Percentiles rank a stretch among this genome's conserved stretches.
phyloP scores from a whole-genome alignment of 2,329 filamentous ascomycete species.

The Septoria linicola region DNA sequence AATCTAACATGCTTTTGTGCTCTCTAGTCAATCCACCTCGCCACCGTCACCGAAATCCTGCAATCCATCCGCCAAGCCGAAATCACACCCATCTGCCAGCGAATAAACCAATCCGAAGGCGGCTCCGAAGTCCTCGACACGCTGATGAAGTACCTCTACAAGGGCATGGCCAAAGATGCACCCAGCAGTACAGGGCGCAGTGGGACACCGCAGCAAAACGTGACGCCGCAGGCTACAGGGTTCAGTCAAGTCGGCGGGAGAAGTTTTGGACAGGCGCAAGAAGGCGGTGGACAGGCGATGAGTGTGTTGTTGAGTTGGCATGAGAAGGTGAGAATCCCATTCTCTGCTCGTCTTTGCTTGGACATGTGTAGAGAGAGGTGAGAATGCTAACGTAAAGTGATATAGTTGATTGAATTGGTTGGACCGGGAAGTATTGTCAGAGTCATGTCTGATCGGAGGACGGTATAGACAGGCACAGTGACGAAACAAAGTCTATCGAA shows the following conservation, averaged over 20 bases:
- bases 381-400: conserved; percentile 7
- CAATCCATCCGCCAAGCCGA: conserved; percentile 95
- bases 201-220: conserved; percentile 37
- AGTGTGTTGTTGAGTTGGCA: conserved; percentile 98
- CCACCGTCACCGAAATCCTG: conserved; percentile 86
- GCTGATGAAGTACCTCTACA: conserved; percentile 97
- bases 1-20: too few relatives aligned
- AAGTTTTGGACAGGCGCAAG: conserved; percentile 58
- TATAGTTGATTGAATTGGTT: conserved; percentile 78
- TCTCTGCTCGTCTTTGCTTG: too few relatives aligned
- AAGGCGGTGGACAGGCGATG: conserved; percentile 78
- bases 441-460: conserved; percentile 94
- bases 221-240: conserved; percentile 76
- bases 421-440: conserved; percentile 85
- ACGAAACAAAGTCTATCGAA: too few relatives aligned
- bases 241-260: conserved; percentile 71
- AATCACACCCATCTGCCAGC: conserved; percentile 83
- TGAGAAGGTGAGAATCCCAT: conserved; percentile 75
- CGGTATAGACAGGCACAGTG: too few relatives aligned
- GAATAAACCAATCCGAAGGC: conserved; percentile 73
- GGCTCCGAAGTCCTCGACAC: conserved; percentile 86
- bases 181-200: conserved; percentile 32
- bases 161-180: conserved; percentile 68
- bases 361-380: too few relatives aligned
- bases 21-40: conserved; percentile 62